phyloP scores from a whole-genome alignment of 345 rosid species.

The Populus davidiana region DNA sequence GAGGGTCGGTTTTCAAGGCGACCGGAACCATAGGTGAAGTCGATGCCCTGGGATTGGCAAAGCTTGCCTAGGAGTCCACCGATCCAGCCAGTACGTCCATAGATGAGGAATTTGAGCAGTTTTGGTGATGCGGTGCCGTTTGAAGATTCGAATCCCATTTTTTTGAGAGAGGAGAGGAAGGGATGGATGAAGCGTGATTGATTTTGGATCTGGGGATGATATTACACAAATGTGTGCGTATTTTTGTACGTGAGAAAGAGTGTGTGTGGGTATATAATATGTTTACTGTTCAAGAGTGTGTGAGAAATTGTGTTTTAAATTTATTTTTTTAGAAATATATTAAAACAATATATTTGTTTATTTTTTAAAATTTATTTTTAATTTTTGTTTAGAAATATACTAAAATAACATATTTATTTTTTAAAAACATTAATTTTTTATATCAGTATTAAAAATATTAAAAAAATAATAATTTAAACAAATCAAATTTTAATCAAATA shows the following conservation, averaged over 20 bases:
- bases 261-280: too few species aligned
- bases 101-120: slow-evolving; percentile 70
- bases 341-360: too few species aligned
- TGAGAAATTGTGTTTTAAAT: too few species aligned
- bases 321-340: too few species aligned
- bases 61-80: slow-evolving; percentile 80
- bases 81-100: slow-evolving; percentile 93
- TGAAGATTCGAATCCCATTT: slow-evolving; percentile 50
- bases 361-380: too few species aligned
- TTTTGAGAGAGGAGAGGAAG: neutral
- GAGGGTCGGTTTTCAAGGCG: slow-evolving; percentile 76
- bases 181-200: neutral
- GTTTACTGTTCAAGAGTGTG: too few species aligned
- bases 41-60: slow-evolving; percentile 61
- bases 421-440: too few species aligned
- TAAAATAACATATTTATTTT: too few species aligned
- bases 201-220: slow-evolving; percentile 8
- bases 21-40: slow-evolving; percentile 68
- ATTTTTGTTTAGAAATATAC: too few species aligned
- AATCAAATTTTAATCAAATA: too few species aligned
- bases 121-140: slow-evolving; percentile 40
- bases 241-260: neutral
- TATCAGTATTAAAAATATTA: too few species aligned
- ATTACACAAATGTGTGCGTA: neutral
- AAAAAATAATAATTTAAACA: too few species aligned